phyloP scores from a whole-genome alignment of 139 green algal species.

The Marvania coccoides region DNA sequence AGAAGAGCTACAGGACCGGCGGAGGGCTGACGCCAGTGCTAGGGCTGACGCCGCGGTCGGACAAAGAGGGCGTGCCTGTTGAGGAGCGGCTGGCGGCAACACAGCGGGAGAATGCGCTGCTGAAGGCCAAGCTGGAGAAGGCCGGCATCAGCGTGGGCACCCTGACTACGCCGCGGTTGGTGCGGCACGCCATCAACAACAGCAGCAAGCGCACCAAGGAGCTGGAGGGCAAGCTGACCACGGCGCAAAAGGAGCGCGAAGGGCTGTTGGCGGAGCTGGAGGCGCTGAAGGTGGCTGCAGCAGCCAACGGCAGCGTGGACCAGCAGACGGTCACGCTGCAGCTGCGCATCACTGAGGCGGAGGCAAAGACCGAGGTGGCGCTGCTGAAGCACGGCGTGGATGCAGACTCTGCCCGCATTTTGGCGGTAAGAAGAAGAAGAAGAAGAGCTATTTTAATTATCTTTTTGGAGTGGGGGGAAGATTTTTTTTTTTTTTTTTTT shows the following conservation, averaged over 20 bases:
- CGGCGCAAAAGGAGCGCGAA: constrained; percentile 18
- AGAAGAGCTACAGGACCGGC: too few relatives aligned
- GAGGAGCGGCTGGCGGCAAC: not conserved
- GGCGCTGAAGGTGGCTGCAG: not conserved
- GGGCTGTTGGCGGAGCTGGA: constrained; percentile 19
- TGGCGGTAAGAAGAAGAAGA: too few relatives aligned
- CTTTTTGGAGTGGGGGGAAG: too few relatives aligned
- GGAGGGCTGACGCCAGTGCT: too few relatives aligned
- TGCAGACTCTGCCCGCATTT: not conserved
- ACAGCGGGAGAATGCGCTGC: constrained; percentile 2
- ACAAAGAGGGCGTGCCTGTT: too few relatives aligned
- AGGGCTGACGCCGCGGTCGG: too few relatives aligned
- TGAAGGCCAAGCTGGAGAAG: not conserved
- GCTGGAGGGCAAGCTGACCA: constrained; percentile 12
- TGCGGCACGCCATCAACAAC: not conserved
- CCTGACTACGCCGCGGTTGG: not conserved
- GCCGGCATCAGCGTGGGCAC: not conserved
- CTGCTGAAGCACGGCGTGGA: not conserved
- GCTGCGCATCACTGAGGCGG: not conserved
- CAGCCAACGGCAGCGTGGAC: not conserved
- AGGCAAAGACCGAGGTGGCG: not conserved
- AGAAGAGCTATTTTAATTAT: too few relatives aligned
- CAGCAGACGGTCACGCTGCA: not conserved
- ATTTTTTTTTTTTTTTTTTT: too few relatives aligned
- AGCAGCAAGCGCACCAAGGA: not conserved